These are phyloP conservation scores for Excoecaria cochinchinensis DNA, from an alignment of 345 rosid species.

Conservation along the genomic window DNA sequence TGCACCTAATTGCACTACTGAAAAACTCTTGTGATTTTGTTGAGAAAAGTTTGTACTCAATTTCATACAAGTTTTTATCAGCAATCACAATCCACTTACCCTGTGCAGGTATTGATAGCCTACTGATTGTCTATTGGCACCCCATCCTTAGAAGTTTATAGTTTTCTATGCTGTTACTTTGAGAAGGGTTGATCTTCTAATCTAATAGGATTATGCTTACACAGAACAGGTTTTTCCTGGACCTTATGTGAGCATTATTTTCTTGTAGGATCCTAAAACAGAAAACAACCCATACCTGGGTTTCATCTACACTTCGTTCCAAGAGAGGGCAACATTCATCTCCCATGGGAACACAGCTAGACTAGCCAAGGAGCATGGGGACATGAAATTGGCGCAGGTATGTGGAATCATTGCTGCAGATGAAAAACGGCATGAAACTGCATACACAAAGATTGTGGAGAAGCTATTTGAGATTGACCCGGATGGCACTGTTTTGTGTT, in stretches of 20 bases:
- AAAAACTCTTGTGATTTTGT: neutral
- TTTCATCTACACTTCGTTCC: slow-evolving; percentile 43
- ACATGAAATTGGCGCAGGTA: slow-evolving; percentile 35
- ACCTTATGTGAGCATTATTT: neutral
- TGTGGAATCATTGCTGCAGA: slow-evolving; percentile 39
- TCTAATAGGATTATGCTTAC: neutral
- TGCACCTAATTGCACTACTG: neutral
- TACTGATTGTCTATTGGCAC: neutral
- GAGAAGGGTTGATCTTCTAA: neutral
- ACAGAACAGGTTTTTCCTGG: neutral
- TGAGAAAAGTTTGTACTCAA: neutral
- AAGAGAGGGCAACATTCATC: slow-evolving; percentile 45
- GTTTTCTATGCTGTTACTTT: neutral
- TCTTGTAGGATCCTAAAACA: slow-evolving; percentile 22
- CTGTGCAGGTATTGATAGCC: too few species aligned
- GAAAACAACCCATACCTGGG: slow-evolving; percentile 38
- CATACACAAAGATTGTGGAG: slow-evolving; percentile 33
- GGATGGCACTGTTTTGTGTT: slow-evolving; percentile 22
- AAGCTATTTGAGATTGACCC: slow-evolving; percentile 48
- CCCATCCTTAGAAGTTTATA: neutral
- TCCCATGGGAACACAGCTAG: slow-evolving; percentile 42
- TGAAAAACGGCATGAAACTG: slow-evolving; percentile 41
- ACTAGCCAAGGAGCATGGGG: slow-evolving; percentile 39
- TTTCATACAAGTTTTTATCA: neutral
- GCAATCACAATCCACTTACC: neutral